Base-by-base conservation (phyloP, 495 filamentous ascomycete genomes). In the Echria macrotheca region DNA sequence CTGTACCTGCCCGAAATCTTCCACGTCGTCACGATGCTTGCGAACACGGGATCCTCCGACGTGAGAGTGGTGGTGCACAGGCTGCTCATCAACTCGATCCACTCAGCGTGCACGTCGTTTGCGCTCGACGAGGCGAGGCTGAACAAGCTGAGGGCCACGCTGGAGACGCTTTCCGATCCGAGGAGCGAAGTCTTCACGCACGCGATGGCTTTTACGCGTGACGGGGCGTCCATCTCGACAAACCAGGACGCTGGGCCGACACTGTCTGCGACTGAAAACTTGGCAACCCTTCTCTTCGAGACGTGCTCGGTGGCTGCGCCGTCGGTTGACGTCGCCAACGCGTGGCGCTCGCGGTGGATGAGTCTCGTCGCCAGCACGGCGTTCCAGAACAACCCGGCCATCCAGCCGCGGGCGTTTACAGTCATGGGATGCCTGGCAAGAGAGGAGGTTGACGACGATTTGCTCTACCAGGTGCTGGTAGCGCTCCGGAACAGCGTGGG, bases 261-360 rank as follows among this genome's bases (percentile, higher is more conserved):
- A 18, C 67, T 80, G 47, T 60, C 66, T 1, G 70, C 75, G 12
- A 80, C 73, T 29, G 77, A 80, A 54, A 70, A 69, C 53, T 58
- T 79, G 24, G 72, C 81, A 0, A 70, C 70, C 22, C 52, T 83
- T 3, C 57, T 85, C 33, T 75, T 82, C 29, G 79, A 83, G 50
- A 73, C 80, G n/a, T 82, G 77, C 48, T 68, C 68, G 3, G 67
- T 82, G 14, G 81, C 80, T 4, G 80, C 81, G 24, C 78, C 79
- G 4, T 78, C 80, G 3, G 69, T 79, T 12, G 79, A 83, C 53
- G 65, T 82, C 58, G 77, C 81, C 19, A 85, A 85, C 54, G 73
- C 76, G 25, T 85, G 81, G 81, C 75, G 81, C n/a, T 80, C 81
- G 19, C 70, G 81, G 32, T 85, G 81, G 81, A 85, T 84, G 81